These are phyloP conservation scores for Cocos nucifera DNA, from an alignment of 176 grass and related monocot genomes.

Conservation along the genomic window DNA sequence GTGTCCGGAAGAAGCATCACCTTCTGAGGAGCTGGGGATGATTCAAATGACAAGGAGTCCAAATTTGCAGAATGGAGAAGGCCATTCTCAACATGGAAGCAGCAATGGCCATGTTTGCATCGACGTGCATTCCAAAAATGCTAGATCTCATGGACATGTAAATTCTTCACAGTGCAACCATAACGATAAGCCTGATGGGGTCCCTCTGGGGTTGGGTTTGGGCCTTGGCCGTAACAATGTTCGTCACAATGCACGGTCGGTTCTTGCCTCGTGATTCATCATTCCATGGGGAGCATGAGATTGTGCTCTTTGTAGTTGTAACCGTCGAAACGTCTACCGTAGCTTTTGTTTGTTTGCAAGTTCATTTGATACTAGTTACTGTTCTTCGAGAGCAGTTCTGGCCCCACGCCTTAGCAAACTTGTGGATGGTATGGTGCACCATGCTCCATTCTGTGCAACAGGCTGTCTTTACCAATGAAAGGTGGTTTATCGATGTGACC, in stretches of 20 bases:
- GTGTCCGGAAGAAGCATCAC: conserved; percentile 16
- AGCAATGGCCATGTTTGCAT: conserved; percentile 38
- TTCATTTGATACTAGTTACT: too few species aligned
- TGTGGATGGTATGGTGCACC: too few species aligned
- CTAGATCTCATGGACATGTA: conserved; percentile 6
- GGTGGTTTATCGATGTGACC: too few species aligned
- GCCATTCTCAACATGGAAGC: conserved; percentile 33
- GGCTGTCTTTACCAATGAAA: too few species aligned
- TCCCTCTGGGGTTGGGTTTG: conserved; percentile 34
- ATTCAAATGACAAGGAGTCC: conserved; percentile 50
- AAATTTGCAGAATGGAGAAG: conserved; percentile 39
- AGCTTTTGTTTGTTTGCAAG: too few species aligned
- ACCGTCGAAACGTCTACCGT: too few species aligned
- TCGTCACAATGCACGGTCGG: conserved; percentile 44
- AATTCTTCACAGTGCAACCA: conserved; percentile 42
- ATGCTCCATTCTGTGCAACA: too few species aligned
- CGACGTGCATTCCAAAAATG: conserved; percentile 32
- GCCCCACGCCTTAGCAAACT: too few species aligned
- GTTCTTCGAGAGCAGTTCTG: too few species aligned
- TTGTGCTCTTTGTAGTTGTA: too few species aligned
- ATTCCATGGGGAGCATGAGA: neutral
- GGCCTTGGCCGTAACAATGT: conserved; percentile 67
- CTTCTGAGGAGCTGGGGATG: conserved; percentile 56
- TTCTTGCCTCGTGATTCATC: conserved; percentile 59
- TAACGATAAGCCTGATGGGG: conserved; percentile 36